These are phyloP conservation scores for Thelonectria olida DNA, from an alignment of 2,329 filamentous ascomycete genomes.

Conservation along the genomic window DNA sequence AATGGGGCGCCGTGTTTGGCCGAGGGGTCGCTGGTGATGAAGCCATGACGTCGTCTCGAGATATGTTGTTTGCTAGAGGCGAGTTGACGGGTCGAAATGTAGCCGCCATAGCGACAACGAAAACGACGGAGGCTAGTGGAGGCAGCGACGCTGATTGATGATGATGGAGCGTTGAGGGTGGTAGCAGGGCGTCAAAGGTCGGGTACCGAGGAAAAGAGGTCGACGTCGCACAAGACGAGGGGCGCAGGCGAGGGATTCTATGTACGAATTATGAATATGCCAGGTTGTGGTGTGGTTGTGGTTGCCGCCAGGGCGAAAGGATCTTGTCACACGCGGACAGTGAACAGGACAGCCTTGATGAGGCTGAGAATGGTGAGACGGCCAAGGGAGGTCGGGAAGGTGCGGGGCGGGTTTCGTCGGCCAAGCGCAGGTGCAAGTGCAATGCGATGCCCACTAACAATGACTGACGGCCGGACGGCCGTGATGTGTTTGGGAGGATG, in stretches of 20 bases:
- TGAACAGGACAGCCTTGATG: constrained; percentile 35
- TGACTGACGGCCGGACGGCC: constrained; percentile 12
- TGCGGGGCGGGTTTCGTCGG: constrained; percentile 35
- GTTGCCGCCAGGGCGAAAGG: constrained; percentile 23
- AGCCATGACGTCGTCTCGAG: constrained; percentile 48
- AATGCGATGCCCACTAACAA: constrained; percentile 13
- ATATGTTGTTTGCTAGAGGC: constrained; percentile 45
- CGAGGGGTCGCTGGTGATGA: constrained; percentile 48
- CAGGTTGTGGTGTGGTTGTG: constrained; percentile 12
- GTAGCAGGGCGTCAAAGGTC: constrained; percentile 16
- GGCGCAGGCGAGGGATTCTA: constrained; percentile 26
- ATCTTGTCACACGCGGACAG: constrained; percentile 30
- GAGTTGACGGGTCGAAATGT: constrained; percentile 60
- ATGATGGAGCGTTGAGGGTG: neutral
- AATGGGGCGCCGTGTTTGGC: constrained; percentile 47
- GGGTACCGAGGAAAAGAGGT: constrained; percentile 18
- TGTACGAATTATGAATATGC: constrained; percentile 20
- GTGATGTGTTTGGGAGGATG: constrained; percentile 16
- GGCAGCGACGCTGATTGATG: constrained; percentile 16
- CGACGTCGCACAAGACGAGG: constrained; percentile 32
- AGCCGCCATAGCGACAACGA: constrained; percentile 53
- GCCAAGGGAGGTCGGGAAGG: constrained; percentile 25
- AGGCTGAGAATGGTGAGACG: constrained; percentile 40
- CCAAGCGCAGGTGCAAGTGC: constrained; percentile 32
- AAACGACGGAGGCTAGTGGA: neutral